These are phyloP conservation scores for Aspergillus bombycis DNA, from an alignment of 2,329 filamentous ascomycete genomes.

Conservation along the genomic window DNA sequence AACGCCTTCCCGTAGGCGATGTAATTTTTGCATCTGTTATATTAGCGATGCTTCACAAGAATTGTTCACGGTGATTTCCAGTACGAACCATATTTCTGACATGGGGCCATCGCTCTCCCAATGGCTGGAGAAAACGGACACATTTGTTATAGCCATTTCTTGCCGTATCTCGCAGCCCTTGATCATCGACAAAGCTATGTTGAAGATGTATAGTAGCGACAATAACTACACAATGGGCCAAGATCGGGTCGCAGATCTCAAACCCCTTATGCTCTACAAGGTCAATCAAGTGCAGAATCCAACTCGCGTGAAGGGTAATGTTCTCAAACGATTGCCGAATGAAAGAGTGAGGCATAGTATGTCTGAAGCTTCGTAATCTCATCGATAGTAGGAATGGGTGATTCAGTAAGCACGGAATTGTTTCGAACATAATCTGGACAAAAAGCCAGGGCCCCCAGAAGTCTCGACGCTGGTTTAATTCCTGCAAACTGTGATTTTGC, in stretches of 20 bases:
- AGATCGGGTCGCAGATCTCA: conserved; percentile 46
- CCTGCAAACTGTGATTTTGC: conserved; percentile 38
- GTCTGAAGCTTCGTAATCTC: conserved; percentile 50
- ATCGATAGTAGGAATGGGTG: conserved; percentile 54
- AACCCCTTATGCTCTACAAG: conserved; percentile 45
- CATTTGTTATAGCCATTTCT: conserved; percentile 45
- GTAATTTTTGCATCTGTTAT: conserved; percentile 27
- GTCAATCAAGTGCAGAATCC: conserved; percentile 54
- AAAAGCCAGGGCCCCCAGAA: conserved; percentile 56
- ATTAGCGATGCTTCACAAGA: background rate
- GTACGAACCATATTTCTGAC: conserved; percentile 13
- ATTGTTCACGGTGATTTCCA: background rate
- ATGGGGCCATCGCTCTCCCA: conserved; percentile 44
- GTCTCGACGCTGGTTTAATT: conserved; percentile 44
- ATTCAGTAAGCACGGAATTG: conserved; percentile 53
- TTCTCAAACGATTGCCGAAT: conserved; percentile 54
- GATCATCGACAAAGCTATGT: conserved; percentile 50
- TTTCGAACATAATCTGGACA: conserved; percentile 52
- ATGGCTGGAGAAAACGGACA: conserved; percentile 37
- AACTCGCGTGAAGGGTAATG: conserved; percentile 50
- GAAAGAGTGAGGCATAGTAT: conserved; percentile 54
- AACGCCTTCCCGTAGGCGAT: conserved; percentile 39
- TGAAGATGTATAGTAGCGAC: conserved; percentile 56
- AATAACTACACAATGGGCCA: conserved; percentile 51
- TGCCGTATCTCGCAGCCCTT: conserved; percentile 37